Conservation (phyloP, 1,284 basidiomycete genomes). For the Trichosporon faecale region DNA sequence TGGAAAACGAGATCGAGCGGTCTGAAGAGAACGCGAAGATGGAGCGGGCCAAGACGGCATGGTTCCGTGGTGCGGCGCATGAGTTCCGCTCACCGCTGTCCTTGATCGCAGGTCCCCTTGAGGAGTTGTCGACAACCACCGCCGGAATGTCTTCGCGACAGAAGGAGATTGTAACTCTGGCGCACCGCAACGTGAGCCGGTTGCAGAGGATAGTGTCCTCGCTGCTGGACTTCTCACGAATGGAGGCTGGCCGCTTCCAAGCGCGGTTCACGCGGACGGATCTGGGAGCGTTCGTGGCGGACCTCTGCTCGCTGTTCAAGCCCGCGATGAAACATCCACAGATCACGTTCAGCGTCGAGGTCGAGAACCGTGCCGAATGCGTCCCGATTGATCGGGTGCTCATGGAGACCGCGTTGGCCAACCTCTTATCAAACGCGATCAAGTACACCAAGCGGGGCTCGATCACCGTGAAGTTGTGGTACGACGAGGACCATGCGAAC, state of each 20-base stretch:
- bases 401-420: slow-evolving; percentile 51
- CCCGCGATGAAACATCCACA: slow-evolving; percentile 33
- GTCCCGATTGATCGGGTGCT: slow-evolving; percentile 46
- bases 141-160: slow-evolving; percentile 26
- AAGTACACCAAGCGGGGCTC: slow-evolving; percentile 47
- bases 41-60: slow-evolving; percentile 49
- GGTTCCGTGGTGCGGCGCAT: slow-evolving; percentile 51
- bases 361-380: slow-evolving; percentile 20
- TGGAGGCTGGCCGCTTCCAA: slow-evolving; percentile 45
- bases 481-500: slow-evolving; percentile 30
- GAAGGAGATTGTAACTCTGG: slow-evolving; percentile 34
- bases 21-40: slow-evolving; percentile 50
- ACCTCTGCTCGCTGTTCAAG: slow-evolving; percentile 51
- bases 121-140: slow-evolving; percentile 36
- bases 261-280: slow-evolving; percentile 46
- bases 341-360: background rate
- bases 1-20: slow-evolving; percentile 41
- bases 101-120: slow-evolving; percentile 40
- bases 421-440: slow-evolving; percentile 50
- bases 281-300: slow-evolving; percentile 43
- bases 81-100: slow-evolving; percentile 49
- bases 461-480: slow-evolving; percentile 38
- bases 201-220: slow-evolving; percentile 46
- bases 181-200: slow-evolving; percentile 42
- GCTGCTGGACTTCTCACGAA: slow-evolving; percentile 47